Evolutionary conservation across 345 rosid species (phyloP).

Genomic region (Gossypium bickii): DNA sequence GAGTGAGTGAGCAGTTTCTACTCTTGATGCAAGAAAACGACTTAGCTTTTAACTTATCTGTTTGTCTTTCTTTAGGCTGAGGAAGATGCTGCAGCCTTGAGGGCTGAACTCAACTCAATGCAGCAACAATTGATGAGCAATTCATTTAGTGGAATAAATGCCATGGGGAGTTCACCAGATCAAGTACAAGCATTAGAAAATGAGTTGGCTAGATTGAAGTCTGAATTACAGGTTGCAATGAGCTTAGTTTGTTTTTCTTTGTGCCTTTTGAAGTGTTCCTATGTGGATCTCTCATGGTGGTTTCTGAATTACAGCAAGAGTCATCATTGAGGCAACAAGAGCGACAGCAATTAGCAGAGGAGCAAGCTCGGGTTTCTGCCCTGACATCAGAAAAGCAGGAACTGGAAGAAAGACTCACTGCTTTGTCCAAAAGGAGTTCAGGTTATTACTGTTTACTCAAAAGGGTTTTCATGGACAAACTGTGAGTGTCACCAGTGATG

Average conservation of each 20-base stretch:
- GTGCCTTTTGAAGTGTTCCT: constrained; percentile 4
- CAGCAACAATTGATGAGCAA: constrained; percentile 67
- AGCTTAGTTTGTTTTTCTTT: constrained; percentile 13
- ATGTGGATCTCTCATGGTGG: constrained; percentile 27
- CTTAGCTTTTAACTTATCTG: constrained; percentile 2
- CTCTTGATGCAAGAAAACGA: constrained; percentile 6
- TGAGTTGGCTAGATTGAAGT: constrained; percentile 60
- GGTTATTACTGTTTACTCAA: constrained; percentile 33
- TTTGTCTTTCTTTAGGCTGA: constrained; percentile 61
- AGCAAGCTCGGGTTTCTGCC: constrained; percentile 56
- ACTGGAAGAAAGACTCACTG: constrained; percentile 59
- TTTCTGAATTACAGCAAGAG: constrained; percentile 52
- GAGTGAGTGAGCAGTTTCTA: constrained; percentile 41
- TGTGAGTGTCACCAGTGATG: background rate
- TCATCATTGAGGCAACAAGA: constrained; percentile 61
- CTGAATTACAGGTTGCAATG: constrained; percentile 59
- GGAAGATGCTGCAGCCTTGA: constrained; percentile 94
- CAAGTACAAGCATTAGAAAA: constrained; percentile 64
- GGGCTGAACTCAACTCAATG: constrained; percentile 82
- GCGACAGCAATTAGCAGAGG: constrained; percentile 47
- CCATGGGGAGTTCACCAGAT: constrained; percentile 43
- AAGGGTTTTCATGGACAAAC: background rate
- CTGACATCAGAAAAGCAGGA: constrained; percentile 68
- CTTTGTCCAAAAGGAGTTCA: constrained; percentile 38
- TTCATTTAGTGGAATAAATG: constrained; percentile 43